These are phyloP conservation scores for Salvia hispanica DNA, from an alignment of 257 asterid genomes.

Conservation along the genomic window DNA sequence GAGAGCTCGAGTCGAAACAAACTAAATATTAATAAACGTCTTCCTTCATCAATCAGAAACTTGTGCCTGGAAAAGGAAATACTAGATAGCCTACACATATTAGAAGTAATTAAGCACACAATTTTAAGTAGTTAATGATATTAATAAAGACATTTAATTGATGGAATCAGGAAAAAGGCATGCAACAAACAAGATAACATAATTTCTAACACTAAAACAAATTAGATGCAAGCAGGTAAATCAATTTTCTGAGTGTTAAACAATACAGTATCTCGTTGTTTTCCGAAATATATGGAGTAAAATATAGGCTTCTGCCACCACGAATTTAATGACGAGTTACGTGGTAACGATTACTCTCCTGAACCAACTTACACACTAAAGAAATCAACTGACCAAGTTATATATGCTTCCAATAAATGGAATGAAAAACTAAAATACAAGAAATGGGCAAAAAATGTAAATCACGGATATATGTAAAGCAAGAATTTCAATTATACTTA, in stretches of 20 bases:
- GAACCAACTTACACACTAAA: too few species aligned
- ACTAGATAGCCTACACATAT: constrained; percentile 17
- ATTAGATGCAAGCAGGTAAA: not conserved
- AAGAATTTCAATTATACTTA: constrained; percentile 43
- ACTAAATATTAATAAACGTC: constrained; percentile 7
- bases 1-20: constrained; percentile 37
- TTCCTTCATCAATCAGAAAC: constrained; percentile 7
- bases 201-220: not conserved
- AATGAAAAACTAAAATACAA: constrained; percentile 1
- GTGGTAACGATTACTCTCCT: not conserved
- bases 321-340: not conserved
- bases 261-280: too few species aligned
- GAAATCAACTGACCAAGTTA: constrained; percentile 1
- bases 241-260: too few species aligned
- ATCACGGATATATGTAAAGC: not conserved
- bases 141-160: not conserved
- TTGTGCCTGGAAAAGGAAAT: constrained; percentile 4
- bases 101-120: constrained; percentile 5
- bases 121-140: not conserved
- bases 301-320: not conserved
- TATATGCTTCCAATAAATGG: not conserved
- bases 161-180: not conserved
- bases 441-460: not conserved
- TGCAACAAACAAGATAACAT: not conserved
- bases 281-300: not conserved